These are phyloP conservation scores for Cladosporium sphaerospermum DNA, from an alignment of 2,329 filamentous ascomycete genomes.

Conservation along the genomic window DNA sequence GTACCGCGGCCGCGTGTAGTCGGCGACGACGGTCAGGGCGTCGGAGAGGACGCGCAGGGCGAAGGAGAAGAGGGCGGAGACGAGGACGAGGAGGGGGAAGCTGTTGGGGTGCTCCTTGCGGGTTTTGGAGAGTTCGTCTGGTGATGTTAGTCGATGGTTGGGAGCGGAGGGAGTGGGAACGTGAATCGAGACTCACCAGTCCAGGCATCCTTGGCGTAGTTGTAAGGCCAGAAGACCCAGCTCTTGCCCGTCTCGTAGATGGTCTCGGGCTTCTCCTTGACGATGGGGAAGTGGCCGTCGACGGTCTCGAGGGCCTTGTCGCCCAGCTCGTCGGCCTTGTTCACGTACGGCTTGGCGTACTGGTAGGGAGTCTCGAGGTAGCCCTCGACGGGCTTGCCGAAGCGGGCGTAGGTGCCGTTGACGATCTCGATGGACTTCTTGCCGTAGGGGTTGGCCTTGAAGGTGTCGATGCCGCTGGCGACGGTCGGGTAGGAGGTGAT, in stretches of 20 bases:
- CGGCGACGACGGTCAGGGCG: constrained; percentile 27
- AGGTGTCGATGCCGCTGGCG: constrained; percentile 67
- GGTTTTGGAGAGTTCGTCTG: constrained; percentile 35
- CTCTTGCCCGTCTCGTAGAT: constrained; percentile 56
- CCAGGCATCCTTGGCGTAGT: constrained; percentile 30
- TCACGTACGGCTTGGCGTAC: constrained; percentile 78
- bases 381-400: constrained; percentile 72
- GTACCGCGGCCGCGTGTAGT: constrained; percentile 29
- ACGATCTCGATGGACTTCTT: constrained; percentile 73
- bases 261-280: constrained; percentile 45
- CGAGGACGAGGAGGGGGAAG: constrained; percentile 22
- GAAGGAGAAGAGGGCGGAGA: constrained; percentile 30
- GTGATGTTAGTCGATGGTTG: constrained; percentile 11
- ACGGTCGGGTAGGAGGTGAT: constrained; percentile 78
- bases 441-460: constrained; percentile 77
- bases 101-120: constrained; percentile 28
- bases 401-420: constrained; percentile 66
- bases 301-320: constrained; percentile 38
- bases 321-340: constrained; percentile 71
- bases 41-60: constrained; percentile 30
- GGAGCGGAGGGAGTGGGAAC: neutral
- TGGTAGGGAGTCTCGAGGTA: constrained; percentile 73
- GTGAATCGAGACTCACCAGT: constrained; percentile 20
- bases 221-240: constrained; percentile 52
- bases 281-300: constrained; percentile 52